Evolutionary conservation across 2,329 filamentous ascomycete genomes (phyloP), one percentile per base, ranked within the genome.

Genomic region (Cytospora paraplurivora): DNA sequence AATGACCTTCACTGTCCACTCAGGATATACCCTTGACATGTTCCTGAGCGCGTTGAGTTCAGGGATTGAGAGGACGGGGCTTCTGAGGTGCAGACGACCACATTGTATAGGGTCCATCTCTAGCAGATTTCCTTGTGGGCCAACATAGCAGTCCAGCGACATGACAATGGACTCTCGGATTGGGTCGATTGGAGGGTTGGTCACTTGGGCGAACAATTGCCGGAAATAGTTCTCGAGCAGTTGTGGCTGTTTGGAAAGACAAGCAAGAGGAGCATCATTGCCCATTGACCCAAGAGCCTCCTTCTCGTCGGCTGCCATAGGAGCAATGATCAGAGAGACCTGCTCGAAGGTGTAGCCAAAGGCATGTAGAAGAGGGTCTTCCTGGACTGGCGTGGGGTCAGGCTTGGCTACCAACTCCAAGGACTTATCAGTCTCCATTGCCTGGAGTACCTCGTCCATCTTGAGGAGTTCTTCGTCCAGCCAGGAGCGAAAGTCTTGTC

Each of bases 161-260:
- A 98, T 98, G 77, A 98, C 94, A 72, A 97, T 95, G 34, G 93
- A 94, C 82, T 98, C 94, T 77, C 94, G 86, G 71, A 98, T 98
- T 37, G 94, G 94, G 73, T 98, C 94, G 73, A 98, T 98, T 15
- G 94, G 94, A 69, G 94, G 94, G 77, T 98, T 98, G 67, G 94
- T 98, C 75, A 98, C 94, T 79, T 98, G 94, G 11, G 94, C 94
- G 76, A 98, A 98, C 51, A 98, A 88, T 81, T 98, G 92, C 67
- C 94, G 88, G 88, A 98, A 98, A 80, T 98, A 98, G 77, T 97
- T 94, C 76, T 91, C 96, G 21, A 97, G 85, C 60, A 97, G 82
- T 70, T 93, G 91, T 69, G 94, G 93, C 67, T 93, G 91, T 68
- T 91, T 86, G n/a, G 94, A 91, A 74, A 98, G 82, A 76, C 93